These are phyloP conservation scores for Cytospora mali DNA, from an alignment of 2,329 filamentous ascomycete genomes.

Conservation along the genomic window DNA sequence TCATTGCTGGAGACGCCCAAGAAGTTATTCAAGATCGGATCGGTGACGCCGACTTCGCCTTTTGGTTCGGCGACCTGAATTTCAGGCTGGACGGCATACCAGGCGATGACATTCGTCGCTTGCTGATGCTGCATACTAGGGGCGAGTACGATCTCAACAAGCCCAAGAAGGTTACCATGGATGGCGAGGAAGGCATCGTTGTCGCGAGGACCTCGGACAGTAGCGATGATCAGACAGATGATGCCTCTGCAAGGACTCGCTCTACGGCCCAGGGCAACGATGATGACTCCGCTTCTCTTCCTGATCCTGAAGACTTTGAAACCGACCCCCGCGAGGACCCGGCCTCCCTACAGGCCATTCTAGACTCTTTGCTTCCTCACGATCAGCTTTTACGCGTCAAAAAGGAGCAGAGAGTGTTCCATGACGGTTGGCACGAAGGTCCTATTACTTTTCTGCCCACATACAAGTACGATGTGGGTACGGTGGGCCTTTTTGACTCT, in stretches of 20 bases:
- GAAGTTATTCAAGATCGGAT: slow-evolving; percentile 70
- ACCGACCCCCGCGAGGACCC: slow-evolving; percentile 76
- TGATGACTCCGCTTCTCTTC: slow-evolving; percentile 48
- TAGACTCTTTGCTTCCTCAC: slow-evolving; percentile 84
- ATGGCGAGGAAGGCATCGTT: slow-evolving; percentile 55
- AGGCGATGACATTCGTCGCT: slow-evolving; percentile 83
- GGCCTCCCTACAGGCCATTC: slow-evolving; percentile 82
- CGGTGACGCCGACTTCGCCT: slow-evolving; percentile 89
- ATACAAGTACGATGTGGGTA: slow-evolving; percentile 98
- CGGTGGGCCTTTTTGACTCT: slow-evolving; percentile 86
- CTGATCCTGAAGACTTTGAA: slow-evolving; percentile 67
- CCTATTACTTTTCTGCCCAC: slow-evolving; percentile 87
- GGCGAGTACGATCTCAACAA: slow-evolving; percentile 71
- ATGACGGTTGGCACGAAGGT: slow-evolving; percentile 92
- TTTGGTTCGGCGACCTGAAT: slow-evolving; percentile 97
- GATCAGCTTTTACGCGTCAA: slow-evolving; percentile 83
- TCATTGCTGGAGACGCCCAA: slow-evolving; percentile 60
- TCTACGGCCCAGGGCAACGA: slow-evolving; percentile 39
- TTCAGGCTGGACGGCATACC: slow-evolving; percentile 88
- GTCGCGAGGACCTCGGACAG: slow-evolving; percentile 47
- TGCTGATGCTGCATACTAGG: slow-evolving; percentile 79
- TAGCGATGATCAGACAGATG: slow-evolving; percentile 49
- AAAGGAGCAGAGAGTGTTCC: slow-evolving; percentile 74
- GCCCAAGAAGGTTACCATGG: slow-evolving; percentile 40
- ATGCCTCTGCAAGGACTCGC: slow-evolving; percentile 36